A percentile compares a stretch with the other conserved stretches of the same genome.
Conservation (phyloP, 2,329 filamentous ascomycete genomes). For the Phaeosphaeria sp. region DNA sequence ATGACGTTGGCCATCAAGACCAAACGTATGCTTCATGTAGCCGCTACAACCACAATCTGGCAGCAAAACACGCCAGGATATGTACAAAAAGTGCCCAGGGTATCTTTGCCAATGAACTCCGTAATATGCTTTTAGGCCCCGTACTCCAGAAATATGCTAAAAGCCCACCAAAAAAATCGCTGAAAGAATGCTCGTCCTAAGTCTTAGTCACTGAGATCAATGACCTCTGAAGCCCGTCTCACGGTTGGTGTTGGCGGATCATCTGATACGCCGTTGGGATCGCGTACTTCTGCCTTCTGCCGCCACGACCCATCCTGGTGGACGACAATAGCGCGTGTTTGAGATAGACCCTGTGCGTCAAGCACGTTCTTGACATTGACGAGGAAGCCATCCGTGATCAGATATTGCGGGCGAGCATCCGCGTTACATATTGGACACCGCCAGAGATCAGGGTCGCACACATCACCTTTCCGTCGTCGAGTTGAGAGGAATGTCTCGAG, state of each 20-base stretch:
- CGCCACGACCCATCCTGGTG: constrained; percentile 71
- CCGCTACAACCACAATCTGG: background rate
- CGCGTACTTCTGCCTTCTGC: constrained; percentile 46
- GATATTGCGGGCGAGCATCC: constrained; percentile 75
- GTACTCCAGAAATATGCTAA: background rate
- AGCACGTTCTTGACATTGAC: constrained; percentile 65
- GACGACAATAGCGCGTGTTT: constrained; percentile 68
- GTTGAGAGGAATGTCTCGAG: constrained; percentile 76
- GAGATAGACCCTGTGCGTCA: constrained; percentile 54
- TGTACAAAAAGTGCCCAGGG: background rate
- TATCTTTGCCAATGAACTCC: background rate
- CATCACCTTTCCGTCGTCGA: constrained; percentile 27
- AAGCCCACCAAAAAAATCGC: background rate
- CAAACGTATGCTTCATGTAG: background rate
- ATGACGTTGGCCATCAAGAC: background rate
- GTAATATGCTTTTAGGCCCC: background rate
- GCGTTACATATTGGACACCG: constrained; percentile 81
- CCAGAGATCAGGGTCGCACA: constrained; percentile 71
- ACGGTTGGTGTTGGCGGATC: background rate
- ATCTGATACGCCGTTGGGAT: constrained; percentile 9
- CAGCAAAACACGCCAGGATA: background rate
- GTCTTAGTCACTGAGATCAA: constrained; percentile 20
- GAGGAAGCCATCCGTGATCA: constrained; percentile 79
- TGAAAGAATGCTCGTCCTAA: background rate
- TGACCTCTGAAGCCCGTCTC: background rate